Base-by-base conservation (phyloP, 192 early-diverging fungal species). In the Paraglomus brasilianum region DNA sequence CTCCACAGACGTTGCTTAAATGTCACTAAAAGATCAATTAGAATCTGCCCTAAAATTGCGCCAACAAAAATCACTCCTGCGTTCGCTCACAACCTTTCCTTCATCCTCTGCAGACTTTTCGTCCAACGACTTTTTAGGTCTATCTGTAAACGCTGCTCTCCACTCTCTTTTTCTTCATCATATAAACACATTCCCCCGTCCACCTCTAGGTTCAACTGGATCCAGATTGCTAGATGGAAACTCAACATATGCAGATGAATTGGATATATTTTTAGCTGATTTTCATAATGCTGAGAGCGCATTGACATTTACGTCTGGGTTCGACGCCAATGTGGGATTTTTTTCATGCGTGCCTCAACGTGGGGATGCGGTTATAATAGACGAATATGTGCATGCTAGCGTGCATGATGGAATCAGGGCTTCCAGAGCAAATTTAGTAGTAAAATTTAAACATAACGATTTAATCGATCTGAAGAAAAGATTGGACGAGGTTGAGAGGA, bases 251-350 rank as follows among this genome's bases (percentile, higher is more conserved):
- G 87, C 86, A 0, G 78, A 85, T n/a, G 63, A 81, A 15, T 79
- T 94, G 4, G 92, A 94, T 73, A 39, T 41, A 5, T 71, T 59
- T 47, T 82, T 94, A 36, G 85, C 89, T 1, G n/a, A 73, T 0
- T 92, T 87, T 70, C 85, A 86, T 43, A 47, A 83, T 9, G 72
- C 80, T 0, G 80, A 86, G 51, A 68, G 80, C 0, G 90, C 89
- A 4, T 73, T 94, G 38, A 76, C 91, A 0, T 92, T 94, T 73
- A 91, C 92, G 75, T 92, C 90, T n/a, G 92, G 92, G 0, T 94
- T 89, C 68, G 92, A 94, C 75, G 92, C 92, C 38, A 94, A 94
- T 60, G 76, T 86, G 1, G 80, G 85, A 2, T 79, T 94, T 50
- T 88, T 93, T 60, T 77, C 80, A 14, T 80, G 81, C 9, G 65